phyloP scores from a whole-genome alignment of 352 stramenopile genomes.

The Pythium rishiriense region DNA sequence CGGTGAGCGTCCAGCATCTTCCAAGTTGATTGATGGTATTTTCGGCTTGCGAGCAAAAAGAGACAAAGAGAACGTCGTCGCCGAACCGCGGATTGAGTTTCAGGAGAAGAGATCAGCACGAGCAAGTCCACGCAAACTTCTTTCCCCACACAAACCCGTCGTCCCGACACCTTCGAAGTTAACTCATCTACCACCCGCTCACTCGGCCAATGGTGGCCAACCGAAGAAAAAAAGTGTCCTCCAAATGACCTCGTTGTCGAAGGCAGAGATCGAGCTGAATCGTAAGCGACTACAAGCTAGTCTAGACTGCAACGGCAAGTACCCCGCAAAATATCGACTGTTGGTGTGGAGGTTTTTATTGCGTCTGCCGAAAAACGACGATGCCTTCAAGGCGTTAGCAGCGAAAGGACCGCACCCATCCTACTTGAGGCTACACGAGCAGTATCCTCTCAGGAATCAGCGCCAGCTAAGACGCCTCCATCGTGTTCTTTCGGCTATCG shows the following conservation, averaged over 20 bases:
- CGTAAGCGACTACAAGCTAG: conserved; percentile 58
- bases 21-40: conserved; percentile 72
- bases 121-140: background rate
- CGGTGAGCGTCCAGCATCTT: conserved; percentile 44
- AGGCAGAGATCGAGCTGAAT: conserved; percentile 58
- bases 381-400: conserved; percentile 71
- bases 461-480: conserved; percentile 78
- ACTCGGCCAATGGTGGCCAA: background rate
- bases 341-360: conserved; percentile 86
- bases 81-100: conserved; percentile 21
- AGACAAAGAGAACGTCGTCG: conserved; percentile 23
- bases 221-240: conserved; percentile 22
- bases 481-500: conserved; percentile 79
- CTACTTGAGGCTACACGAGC: conserved; percentile 64
- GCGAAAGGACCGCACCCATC: conserved; percentile 76
- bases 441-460: conserved; percentile 78
- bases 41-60: conserved; percentile 47
- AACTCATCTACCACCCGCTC: background rate
- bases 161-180: conserved; percentile 3
- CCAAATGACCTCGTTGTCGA: conserved; percentile 9
- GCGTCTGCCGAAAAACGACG: conserved; percentile 80
- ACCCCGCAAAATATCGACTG: conserved; percentile 81
- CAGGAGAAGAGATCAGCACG: conserved; percentile 18
- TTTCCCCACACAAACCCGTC: background rate
- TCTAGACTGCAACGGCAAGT: conserved; percentile 71